Evolutionary conservation across 257 asterid species (phyloP).

Genomic region (Anisodus acutangulus): DNA sequence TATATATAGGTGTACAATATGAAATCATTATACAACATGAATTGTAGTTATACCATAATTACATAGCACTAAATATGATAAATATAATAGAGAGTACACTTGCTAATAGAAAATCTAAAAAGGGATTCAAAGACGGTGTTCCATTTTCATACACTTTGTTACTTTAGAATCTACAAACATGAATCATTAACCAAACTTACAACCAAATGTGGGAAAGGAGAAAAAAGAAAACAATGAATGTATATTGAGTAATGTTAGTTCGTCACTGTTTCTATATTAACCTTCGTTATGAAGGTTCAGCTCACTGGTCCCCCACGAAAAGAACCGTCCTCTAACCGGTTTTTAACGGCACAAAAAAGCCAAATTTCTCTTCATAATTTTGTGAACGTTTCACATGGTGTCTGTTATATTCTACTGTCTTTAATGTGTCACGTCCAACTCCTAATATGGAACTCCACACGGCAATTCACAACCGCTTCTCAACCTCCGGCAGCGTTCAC

Average conservation of each 20-base stretch:
- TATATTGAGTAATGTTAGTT: neutral
- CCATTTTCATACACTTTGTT: neutral
- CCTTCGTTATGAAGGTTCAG: neutral
- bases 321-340: neutral
- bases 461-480: neutral
- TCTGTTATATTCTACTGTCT: neutral
- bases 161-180: neutral
- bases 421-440: neutral
- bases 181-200: neutral
- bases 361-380: neutral
- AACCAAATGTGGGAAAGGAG: neutral
- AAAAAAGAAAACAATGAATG: neutral
- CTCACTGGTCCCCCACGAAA: constrained; percentile 17
- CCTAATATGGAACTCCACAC: neutral
- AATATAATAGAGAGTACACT: no score
- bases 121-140: neutral
- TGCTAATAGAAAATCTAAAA: no score
- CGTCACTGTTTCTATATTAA: neutral
- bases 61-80: no score
- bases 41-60: no score
- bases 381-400: neutral
- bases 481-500: constrained; percentile 15
- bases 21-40: no score
- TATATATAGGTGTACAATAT: no score
- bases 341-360: neutral